Conservation (phyloP, 805 yeast genomes). For the Brettanomyces custersianus region DNA sequence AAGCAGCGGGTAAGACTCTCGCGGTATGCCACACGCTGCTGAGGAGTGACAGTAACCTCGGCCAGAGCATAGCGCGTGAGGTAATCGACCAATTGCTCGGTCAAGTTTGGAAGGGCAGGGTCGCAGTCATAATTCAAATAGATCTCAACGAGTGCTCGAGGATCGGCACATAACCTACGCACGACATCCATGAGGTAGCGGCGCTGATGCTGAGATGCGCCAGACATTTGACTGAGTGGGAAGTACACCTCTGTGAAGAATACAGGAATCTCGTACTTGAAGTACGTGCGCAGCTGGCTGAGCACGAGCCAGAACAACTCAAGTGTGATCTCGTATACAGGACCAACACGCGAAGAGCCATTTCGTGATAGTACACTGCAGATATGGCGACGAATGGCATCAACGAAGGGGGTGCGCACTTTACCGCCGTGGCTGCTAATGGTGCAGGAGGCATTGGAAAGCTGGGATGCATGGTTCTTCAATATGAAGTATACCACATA, state of each 20-base stretch:
- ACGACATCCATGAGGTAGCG: constrained; percentile 76
- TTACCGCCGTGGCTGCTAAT: constrained; percentile 41
- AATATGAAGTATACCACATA: constrained; percentile 82
- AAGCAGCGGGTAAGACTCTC: constrained; percentile 46
- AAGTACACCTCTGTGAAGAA: constrained; percentile 88
- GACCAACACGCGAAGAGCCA: constrained; percentile 85
- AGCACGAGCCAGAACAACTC: constrained; percentile 91
- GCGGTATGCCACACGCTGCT: constrained; percentile 51
- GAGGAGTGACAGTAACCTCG: constrained; percentile 61
- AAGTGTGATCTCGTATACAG: constrained; percentile 83
- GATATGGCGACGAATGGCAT: constrained; percentile 76
- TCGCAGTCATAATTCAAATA: constrained; percentile 96
- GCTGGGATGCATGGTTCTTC: constrained; percentile 76
- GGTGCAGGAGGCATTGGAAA: constrained; percentile 49
- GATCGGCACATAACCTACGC: constrained; percentile 77
- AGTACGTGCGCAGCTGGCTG: constrained; percentile 74
- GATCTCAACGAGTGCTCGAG: constrained; percentile 83
- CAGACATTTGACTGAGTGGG: constrained; percentile 86
- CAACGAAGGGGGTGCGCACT: constrained; percentile 55
- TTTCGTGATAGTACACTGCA: constrained; percentile 80
- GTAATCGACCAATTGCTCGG: constrained; percentile 74
- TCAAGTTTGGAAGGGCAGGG: constrained; percentile 66
- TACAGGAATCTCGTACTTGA: constrained; percentile 90
- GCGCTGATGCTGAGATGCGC: constrained; percentile 89
- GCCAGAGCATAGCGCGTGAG: constrained; percentile 64